Evolutionary conservation across 495 filamentous ascomycete genomes (phyloP).

Genomic region (Sordaria brevicollis): DNA sequence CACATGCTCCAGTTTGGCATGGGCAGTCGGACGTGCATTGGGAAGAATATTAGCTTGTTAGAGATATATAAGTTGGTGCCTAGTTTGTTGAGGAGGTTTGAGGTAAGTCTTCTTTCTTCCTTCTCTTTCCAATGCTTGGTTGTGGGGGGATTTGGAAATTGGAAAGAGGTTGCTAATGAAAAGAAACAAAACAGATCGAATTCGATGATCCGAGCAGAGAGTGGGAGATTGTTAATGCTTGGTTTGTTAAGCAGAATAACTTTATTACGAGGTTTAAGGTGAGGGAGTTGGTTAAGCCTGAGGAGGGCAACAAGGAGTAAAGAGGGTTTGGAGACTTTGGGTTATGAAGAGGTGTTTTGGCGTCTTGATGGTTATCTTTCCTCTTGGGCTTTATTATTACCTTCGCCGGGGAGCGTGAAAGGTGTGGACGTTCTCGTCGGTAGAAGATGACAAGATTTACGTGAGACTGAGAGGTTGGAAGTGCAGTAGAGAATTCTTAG

Average conservation of each 20-base stretch:
- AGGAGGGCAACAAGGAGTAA: slow-evolving; percentile 1
- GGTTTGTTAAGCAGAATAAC: slow-evolving; percentile 62
- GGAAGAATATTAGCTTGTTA: slow-evolving; percentile 62
- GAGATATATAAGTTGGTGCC: slow-evolving; percentile 77
- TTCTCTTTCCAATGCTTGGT: too few species aligned
- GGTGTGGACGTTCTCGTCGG: not conserved
- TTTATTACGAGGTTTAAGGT: slow-evolving; percentile 47
- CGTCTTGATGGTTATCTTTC: not conserved
- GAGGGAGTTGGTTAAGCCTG: slow-evolving; percentile 35
- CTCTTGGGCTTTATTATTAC: not conserved
- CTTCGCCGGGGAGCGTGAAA: too few species aligned
- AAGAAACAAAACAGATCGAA: slow-evolving; percentile 29
- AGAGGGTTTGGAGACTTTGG: not conserved
- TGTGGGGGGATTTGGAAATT: too few species aligned
- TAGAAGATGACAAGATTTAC: too few species aligned
- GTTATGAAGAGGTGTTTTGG: not conserved
- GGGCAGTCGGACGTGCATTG: slow-evolving; percentile 53
- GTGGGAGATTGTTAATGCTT: slow-evolving; percentile 60
- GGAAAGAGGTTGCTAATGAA: not conserved
- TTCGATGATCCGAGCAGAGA: slow-evolving; percentile 48
- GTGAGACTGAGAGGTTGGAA: too few species aligned
- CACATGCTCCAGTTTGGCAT: slow-evolving; percentile 53
- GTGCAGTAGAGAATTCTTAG: too few species aligned
- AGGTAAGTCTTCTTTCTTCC: slow-evolving; percentile 28
- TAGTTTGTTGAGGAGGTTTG: slow-evolving; percentile 58